phyloP scores from a whole-genome alignment of 768 basidiomycete species.

The Cytidiella melzeri region DNA sequence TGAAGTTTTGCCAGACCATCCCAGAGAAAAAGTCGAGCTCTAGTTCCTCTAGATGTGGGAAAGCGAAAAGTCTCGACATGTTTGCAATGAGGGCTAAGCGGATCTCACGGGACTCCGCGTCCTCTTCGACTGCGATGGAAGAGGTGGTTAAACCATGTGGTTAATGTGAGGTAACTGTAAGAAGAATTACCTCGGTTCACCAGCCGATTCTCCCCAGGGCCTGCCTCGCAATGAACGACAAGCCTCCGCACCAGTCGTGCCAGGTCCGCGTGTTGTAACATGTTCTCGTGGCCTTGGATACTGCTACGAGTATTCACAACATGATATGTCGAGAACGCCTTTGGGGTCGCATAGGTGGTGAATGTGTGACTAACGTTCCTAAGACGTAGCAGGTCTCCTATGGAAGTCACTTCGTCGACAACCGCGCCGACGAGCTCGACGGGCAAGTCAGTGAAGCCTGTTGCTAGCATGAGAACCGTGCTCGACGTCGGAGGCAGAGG shows the following conservation, averaged over 20 bases:
- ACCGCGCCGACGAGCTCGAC: constrained; percentile 12
- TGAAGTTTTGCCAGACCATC: not conserved
- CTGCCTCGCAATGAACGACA: constrained; percentile 5
- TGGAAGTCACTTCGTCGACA: constrained; percentile 5
- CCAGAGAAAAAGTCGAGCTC: constrained; percentile 10
- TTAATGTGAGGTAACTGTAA: not conserved
- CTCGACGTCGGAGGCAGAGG: not conserved
- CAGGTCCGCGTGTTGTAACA: constrained; percentile 5
- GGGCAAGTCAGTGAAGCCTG: constrained; percentile 9
- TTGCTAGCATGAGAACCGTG: no score
- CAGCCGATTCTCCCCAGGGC: constrained; percentile 5
- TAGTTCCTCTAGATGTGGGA: constrained; percentile 5
- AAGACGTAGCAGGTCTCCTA: constrained; percentile 7
- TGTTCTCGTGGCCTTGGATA: not conserved
- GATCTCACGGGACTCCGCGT: constrained; percentile 2
- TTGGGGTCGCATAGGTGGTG: constrained; percentile 10
- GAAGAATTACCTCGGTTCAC: constrained; percentile 4
- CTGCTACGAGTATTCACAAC: constrained; percentile 8
- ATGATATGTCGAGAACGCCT: constrained; percentile 10
- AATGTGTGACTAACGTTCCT: constrained; percentile 12
- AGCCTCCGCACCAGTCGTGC: constrained; percentile 5
- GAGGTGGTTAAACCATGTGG: not conserved
- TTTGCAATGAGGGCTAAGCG: constrained; percentile 1
- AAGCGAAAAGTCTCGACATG: not conserved
- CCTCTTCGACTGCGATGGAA: constrained; percentile 3